Evolutionary conservation across 1,284 basidiomycete species (phyloP), one percentile per base, ranked within the genome.

Genomic region (Salmacisia buchloeana): DNA sequence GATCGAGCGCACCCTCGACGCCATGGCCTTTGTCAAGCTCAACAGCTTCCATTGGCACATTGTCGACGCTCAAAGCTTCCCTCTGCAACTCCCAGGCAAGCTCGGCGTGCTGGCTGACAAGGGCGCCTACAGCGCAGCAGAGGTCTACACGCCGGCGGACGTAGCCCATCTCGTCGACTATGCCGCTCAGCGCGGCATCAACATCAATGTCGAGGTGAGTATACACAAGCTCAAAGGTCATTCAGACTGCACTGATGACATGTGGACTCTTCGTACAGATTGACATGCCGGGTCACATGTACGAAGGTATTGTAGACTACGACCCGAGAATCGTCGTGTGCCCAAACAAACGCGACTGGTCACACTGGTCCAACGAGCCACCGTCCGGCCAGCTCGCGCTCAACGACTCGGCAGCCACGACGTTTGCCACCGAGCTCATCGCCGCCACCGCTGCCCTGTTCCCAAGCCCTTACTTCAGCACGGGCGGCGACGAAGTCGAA

Each of bases 1-100:
- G 70, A 85, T 93, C 73, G 83, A 87, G 63, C 85, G 87, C 34
- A 89, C 88, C 6, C 79, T 96, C 21, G 88, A 92, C 69, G 87
- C 89, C 1, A 92, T 93, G 91, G 87, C 87, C 65, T 87, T 86
- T 85, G 88, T 89, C 69, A 96, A 96, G 83, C 86, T 90, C 60
- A 76, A 82, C 64, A 63, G 68, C 10, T 86, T 91, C 80, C 89
- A 91, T 77, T 90, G 89, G 90, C 89, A 92, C 74, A 83, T 89
- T 59, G 87, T 88, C 13, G 75, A 79, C 56, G 66, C 72, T 1
- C 70, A 71, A 61, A 87, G 86, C 64, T 93, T 89, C 83, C 90
- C 90, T 0, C 82, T 92, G 18, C 82, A 64, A 1, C 70, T 81
- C 18, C 38, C 84, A 34, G 80, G 91, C 34, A 85, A 84, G 6